Evolutionary conservation across 371 early-diverging fungal genomes (phyloP).

Genomic region (Batkoa obscura): DNA sequence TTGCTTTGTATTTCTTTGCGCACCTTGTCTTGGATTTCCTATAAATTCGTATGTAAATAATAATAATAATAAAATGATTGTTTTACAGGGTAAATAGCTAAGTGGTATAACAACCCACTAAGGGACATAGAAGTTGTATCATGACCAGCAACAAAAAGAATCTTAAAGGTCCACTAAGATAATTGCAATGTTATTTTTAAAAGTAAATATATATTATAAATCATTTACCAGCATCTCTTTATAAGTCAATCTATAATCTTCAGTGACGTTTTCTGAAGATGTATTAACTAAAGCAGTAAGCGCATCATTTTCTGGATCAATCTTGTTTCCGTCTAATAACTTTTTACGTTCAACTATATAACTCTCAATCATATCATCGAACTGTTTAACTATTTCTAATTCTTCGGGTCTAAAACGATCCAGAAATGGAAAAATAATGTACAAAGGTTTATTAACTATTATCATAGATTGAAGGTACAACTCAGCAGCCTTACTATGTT

Average conservation of each 20-base stretch:
- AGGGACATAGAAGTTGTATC: slow-evolving; percentile 3
- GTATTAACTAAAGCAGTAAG: neutral
- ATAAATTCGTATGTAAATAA: neutral
- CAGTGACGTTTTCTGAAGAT: neutral
- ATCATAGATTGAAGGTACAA: neutral
- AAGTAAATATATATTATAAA: neutral
- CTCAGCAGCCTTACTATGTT: neutral
- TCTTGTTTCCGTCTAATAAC: neutral
- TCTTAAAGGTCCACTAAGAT: neutral
- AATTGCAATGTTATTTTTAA: neutral
- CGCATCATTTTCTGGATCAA: slow-evolving; percentile 1
- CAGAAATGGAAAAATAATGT: neutral
- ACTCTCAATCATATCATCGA: neutral
- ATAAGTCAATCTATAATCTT: neutral
- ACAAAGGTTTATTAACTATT: neutral
- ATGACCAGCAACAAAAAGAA: slow-evolving; percentile 6
- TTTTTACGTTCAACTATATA: neutral
- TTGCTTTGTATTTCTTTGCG: neutral
- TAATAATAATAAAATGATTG: neutral
- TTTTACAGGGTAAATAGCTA: neutral
- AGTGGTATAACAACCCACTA: neutral
- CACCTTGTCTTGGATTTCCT: slow-evolving; percentile 5
- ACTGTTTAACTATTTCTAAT: neutral
- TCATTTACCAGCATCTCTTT: neutral
- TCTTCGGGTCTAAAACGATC: neutral